Evolutionary conservation across 148 eudicot genomes (phyloP).

Genomic region (Rhododendron griersonianum): DNA sequence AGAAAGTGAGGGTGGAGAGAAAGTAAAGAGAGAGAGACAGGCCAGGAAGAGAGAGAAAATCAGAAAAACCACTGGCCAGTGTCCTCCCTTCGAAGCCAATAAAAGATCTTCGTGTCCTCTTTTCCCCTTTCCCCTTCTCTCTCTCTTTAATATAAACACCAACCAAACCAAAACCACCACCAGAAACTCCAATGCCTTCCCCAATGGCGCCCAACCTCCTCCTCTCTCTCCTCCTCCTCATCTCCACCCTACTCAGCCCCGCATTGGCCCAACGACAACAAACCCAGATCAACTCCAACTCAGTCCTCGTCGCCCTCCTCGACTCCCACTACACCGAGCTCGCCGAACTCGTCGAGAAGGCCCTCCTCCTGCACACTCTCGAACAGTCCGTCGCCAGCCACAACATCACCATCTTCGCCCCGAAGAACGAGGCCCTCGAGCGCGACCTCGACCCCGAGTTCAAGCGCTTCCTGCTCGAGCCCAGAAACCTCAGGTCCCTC

Average conservation of each 20-base stretch:
- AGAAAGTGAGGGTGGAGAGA: background rate
- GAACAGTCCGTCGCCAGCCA: conserved; percentile 29
- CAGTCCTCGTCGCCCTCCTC: conserved; percentile 51
- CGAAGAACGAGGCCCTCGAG: conserved; percentile 42
- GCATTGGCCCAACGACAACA: conserved; percentile 9
- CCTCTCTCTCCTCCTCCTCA: background rate
- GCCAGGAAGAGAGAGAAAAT: background rate
- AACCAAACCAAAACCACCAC: background rate
- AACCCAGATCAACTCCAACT: conserved; percentile 54
- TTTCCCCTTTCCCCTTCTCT: background rate
- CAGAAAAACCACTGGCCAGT: background rate
- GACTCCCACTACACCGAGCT: conserved; percentile 64
- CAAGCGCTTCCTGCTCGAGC: conserved; percentile 56
- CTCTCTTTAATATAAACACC: background rate
- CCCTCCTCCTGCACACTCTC: conserved; percentile 38
- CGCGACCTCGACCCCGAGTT: conserved; percentile 61
- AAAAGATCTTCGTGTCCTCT: background rate
- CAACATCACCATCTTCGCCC: conserved; percentile 57
- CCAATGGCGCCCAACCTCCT: background rate
- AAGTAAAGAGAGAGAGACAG: background rate
- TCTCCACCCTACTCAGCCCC: background rate
- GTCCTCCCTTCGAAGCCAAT: background rate
- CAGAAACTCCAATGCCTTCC: background rate
- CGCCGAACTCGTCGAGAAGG: conserved; percentile 55
- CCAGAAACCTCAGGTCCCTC: conserved; percentile 46